Evolutionary conservation across 345 rosid species (phyloP).

Genomic region (Aurinia saxatilis): DNA sequence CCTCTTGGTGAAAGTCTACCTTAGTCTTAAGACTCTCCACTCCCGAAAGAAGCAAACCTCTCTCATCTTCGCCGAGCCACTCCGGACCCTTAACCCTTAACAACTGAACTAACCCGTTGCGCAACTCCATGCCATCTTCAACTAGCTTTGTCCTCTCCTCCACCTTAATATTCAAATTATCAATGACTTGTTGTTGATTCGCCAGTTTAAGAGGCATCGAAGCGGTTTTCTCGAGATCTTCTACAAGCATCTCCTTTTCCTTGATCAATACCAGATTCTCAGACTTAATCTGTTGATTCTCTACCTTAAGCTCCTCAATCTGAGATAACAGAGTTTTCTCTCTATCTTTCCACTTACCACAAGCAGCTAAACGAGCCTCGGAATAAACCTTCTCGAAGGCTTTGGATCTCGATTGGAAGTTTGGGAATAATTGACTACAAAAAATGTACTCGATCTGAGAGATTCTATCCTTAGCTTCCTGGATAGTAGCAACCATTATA

Average conservation of each 20-base stretch:
- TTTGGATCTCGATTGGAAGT: constrained; percentile 49
- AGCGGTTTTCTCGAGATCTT: constrained; percentile 26
- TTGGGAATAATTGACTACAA: constrained; percentile 78
- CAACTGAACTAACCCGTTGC: constrained; percentile 31
- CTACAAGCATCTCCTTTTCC: constrained; percentile 33
- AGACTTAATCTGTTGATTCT: constrained; percentile 34
- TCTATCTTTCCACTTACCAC: constrained; percentile 47
- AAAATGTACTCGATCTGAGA: constrained; percentile 90
- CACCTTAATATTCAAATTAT: constrained; percentile 31
- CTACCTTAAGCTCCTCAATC: constrained; percentile 44
- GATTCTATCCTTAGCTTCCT: constrained; percentile 83
- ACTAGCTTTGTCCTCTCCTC: constrained; percentile 37
- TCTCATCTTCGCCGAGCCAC: constrained; percentile 28
- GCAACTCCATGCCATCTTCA: constrained; percentile 42
- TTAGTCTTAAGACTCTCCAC: constrained; percentile 34
- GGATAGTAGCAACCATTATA: constrained; percentile 74
- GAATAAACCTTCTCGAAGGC: constrained; percentile 41
- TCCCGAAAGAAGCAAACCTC: constrained; percentile 31
- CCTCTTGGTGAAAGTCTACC: constrained; percentile 36
- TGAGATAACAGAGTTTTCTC: constrained; percentile 39
- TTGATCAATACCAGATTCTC: constrained; percentile 37
- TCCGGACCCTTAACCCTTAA: constrained; percentile 34
- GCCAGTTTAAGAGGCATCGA: constrained; percentile 18
- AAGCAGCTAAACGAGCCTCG: constrained; percentile 49
- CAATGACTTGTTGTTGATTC: constrained; percentile 28